phyloP scores from a whole-genome alignment of 768 basidiomycete species.

The Hebeloma cylindrosporum region DNA sequence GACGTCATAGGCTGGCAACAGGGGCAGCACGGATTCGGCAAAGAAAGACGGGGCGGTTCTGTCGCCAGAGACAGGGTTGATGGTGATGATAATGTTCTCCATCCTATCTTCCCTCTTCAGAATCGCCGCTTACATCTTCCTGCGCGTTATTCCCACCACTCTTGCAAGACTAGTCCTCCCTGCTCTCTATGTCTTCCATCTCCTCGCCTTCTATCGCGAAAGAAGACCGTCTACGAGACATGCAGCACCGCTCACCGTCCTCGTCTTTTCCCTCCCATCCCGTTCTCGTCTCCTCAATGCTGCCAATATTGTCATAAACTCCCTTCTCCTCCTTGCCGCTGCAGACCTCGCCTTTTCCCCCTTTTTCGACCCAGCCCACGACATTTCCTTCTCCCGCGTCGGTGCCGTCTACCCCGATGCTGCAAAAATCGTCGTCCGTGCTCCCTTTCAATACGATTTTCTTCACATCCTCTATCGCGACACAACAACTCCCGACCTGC shows the following conservation, averaged over 20 bases:
- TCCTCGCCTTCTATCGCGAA: constrained; percentile 21
- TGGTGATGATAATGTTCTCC: constrained; percentile 45
- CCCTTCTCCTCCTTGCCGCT: constrained; percentile 31
- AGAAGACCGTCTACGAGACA: constrained; percentile 1
- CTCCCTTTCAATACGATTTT: constrained; percentile 42
- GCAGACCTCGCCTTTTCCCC: constrained; percentile 58
- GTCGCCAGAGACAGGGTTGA: constrained; percentile 77
- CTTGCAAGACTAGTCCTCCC: constrained; percentile 33
- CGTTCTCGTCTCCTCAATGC: constrained; percentile 28
- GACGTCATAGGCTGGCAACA: constrained; percentile 49
- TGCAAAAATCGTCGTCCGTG: constrained; percentile 63
- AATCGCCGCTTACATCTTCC: constrained; percentile 45
- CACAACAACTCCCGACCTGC: constrained; percentile 24
- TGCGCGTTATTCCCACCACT: constrained; percentile 46
- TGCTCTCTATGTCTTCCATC: constrained; percentile 28
- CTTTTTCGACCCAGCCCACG: constrained; percentile 50
- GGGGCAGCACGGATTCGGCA: constrained; percentile 59
- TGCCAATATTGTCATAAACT: constrained; percentile 33
- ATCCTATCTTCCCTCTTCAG: constrained; percentile 41
- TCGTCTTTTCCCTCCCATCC: constrained; percentile 38
- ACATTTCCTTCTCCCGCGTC: constrained; percentile 64
- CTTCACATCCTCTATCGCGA: constrained; percentile 50
- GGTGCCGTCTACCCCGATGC: constrained; percentile 68
- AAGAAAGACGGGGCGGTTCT: constrained; percentile 57
- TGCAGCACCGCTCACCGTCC: constrained; percentile 15